A percentile compares a stretch with the other conserved stretches of the same genome.
Conservation (phyloP, 768 basidiomycete genomes). For the Coprinopsis cinerea region DNA sequence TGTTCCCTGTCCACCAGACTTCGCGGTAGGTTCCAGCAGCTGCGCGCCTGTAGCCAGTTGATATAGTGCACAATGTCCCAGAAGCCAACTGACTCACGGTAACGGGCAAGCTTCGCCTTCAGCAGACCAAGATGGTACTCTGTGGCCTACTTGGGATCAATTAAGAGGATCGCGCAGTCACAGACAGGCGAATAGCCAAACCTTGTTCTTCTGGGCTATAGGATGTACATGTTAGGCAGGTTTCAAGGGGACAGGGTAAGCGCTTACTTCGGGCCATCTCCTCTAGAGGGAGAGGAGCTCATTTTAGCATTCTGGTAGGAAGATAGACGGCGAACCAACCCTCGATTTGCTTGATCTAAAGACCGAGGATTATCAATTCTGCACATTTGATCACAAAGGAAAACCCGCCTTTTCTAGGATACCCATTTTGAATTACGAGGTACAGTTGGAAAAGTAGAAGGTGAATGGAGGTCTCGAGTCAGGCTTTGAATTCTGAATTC, state of each 20-base stretch:
- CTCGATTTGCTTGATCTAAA: constrained; percentile 92
- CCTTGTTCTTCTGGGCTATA: constrained; percentile 94
- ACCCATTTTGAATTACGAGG: constrained; percentile 54
- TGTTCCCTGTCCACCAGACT: constrained; percentile 72
- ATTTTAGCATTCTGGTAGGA: neutral
- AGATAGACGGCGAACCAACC: constrained; percentile 44
- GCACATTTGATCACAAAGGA: neutral
- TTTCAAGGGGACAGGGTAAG: constrained; percentile 1
- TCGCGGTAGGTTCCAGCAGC: constrained; percentile 85
- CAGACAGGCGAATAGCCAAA: constrained; percentile 18
- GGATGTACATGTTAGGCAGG: constrained; percentile 1
- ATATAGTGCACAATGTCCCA: too few species aligned
- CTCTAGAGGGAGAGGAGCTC: constrained; percentile 44
- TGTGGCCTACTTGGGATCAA: constrained; percentile 57
- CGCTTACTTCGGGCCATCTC: constrained; percentile 94
- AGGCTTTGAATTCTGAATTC: neutral
- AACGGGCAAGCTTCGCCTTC: constrained; percentile 92
- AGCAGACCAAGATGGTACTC: constrained; percentile 91
- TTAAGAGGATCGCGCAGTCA: constrained; percentile 8
- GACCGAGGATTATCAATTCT: constrained; percentile 1
- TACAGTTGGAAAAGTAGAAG: constrained; percentile 3
- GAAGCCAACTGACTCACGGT: too few species aligned
- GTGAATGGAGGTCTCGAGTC: neutral
- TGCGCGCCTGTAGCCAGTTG: too few species aligned
- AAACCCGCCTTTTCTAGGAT: constrained; percentile 79